Conservation (phyloP, 148 eudicot genomes). For the Chenopodium berlandieri region DNA sequence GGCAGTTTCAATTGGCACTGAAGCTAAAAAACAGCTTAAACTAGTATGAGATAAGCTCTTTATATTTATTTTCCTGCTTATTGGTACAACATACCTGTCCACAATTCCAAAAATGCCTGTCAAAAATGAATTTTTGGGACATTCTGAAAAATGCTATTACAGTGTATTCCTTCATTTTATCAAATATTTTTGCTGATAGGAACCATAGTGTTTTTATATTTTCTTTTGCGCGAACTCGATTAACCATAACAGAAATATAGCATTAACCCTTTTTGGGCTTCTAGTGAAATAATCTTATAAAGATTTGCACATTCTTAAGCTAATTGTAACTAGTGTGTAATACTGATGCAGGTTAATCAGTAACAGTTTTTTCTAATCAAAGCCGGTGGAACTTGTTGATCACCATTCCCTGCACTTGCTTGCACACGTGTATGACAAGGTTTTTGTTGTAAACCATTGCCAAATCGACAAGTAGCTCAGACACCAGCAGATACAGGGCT, state of each 20-base stretch:
- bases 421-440: background rate
- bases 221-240: background rate
- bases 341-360: constrained; percentile 9
- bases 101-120: background rate
- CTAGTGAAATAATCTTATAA: background rate
- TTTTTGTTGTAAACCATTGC: background rate
- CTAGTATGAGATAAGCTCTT: constrained; percentile 5
- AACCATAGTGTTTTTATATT: background rate
- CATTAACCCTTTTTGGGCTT: background rate
- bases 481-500: background rate
- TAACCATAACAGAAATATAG: background rate
- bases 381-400: background rate
- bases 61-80: background rate
- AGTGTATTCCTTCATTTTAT: background rate
- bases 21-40: constrained; percentile 45
- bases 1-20: constrained; percentile 47
- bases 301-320: background rate
- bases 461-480: background rate
- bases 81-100: background rate
- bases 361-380: background rate
- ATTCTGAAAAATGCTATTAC: background rate
- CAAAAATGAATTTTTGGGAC: background rate
- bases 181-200: background rate
- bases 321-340: background rate
- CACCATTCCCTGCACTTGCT: background rate